Base-by-base conservation (phyloP, 257 asterid genomes). In the Gentiana dahurica region DNA sequence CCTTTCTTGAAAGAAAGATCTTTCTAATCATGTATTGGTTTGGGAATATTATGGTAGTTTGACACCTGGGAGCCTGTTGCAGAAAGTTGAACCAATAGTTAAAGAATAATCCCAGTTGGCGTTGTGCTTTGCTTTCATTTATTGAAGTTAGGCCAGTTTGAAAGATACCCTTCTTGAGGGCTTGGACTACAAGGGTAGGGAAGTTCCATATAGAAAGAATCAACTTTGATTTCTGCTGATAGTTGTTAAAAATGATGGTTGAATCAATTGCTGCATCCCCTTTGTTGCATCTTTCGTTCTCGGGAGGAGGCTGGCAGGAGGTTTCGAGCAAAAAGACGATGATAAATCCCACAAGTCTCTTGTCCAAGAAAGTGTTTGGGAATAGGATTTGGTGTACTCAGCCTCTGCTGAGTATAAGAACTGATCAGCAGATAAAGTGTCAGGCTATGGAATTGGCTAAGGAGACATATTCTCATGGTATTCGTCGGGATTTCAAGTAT, bases 221-320 rank as follows among this genome's bases (percentile, higher is more conserved):
- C 49, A 61, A 12, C 36, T 48, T 46, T 59, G 51, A 13, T 44
- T 15, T 44, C 3, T 46, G 34, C 53, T 47, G 57, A 49, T 63
- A 49, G 57, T 66, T 12, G 49, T 59, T 60, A 59, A 15, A 68
- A 50, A 91, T 87, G 95, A 84, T 75, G 69, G 46, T 41, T 41
- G 89, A 85, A 38, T 76, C 95, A 50, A 67, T 87, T 71, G 87
- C 95, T 59, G 77, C 90, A 39, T 85, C 88, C 51, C 81, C 83
- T 54, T 73, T 87, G 67, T 82, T 92, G 53, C 68, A 58, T 63
- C 79, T 68, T 6, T 89, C 94, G 8, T 57, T 77, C 35, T 68
- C 33, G 39, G 83, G 92, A 51, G 65, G 79, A 39, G 53, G 34
- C 67, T 39, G 71, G 69, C 76, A 73, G 60, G 71, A 76, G 70